Percentiles rank a stretch among this genome's conserved stretches.
Conservation (phyloP, 1,284 basidiomycete genomes). For the Boletus subluridellus region DNA sequence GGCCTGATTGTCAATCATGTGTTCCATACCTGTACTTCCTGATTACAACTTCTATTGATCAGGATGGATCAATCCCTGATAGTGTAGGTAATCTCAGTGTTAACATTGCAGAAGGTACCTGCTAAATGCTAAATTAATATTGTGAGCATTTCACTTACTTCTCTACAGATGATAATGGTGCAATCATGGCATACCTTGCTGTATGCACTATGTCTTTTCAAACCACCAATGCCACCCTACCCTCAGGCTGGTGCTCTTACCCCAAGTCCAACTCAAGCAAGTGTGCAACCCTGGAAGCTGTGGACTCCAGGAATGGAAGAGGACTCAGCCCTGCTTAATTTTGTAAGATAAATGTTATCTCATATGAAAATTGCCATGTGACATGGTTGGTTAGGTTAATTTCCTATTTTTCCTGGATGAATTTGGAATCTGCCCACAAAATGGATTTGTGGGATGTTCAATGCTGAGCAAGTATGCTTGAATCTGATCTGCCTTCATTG, state of each 20-base stretch:
- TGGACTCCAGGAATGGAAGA: background rate
- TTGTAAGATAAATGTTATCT: background rate
- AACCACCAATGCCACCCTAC: background rate
- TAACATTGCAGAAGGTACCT: background rate
- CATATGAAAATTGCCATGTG: background rate
- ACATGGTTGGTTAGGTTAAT: background rate
- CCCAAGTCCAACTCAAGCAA: background rate
- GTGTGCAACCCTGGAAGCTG: background rate
- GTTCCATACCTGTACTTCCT: background rate
- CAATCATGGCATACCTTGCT: too few relatives aligned
- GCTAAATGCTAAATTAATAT: too few relatives aligned
- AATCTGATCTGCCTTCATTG: background rate
- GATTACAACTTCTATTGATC: conserved; percentile 2
- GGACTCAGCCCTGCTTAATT: rapidly evolving
- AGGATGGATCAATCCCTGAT: background rate
- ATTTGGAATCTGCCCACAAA: conserved; percentile 1
- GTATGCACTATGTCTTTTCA: background rate
- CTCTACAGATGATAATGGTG: too few relatives aligned
- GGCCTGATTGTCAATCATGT: too few relatives aligned
- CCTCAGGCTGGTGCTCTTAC: background rate
- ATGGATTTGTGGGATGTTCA: background rate
- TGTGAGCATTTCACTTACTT: background rate
- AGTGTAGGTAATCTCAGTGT: background rate
- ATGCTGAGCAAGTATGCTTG: background rate
- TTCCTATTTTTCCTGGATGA: rapidly evolving